Evolutionary conservation across 495 filamentous ascomycete genomes (phyloP).

Genomic region (Pseudoneurospora amorphoporcata): DNA sequence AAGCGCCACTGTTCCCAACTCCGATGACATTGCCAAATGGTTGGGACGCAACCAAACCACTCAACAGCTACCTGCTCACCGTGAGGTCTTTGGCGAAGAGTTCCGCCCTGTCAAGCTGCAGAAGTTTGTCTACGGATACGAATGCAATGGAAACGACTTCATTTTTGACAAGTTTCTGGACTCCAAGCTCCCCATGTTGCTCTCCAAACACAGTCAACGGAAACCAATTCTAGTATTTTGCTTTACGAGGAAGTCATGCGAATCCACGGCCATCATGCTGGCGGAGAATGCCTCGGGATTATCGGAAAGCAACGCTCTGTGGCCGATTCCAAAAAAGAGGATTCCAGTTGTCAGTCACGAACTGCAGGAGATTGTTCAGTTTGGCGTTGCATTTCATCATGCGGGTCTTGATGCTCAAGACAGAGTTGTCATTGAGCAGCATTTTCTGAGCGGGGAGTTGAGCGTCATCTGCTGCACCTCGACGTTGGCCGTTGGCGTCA

Average conservation of each 20-base stretch:
- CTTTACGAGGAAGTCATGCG: conserved; percentile 69
- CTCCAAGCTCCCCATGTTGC: conserved; percentile 62
- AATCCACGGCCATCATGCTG: conserved; percentile 63
- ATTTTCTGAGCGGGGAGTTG: conserved; percentile 65
- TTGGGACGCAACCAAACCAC: conserved; percentile 66
- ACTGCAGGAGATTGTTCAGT: conserved; percentile 49
- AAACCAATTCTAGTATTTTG: conserved; percentile 96
- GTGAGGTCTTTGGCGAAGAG: conserved; percentile 82
- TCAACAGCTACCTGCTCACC: conserved; percentile 55
- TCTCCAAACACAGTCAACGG: conserved; percentile 59
- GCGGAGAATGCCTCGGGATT: conserved; percentile 54
- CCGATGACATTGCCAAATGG: conserved; percentile 82
- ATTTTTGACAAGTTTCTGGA: conserved; percentile 74
- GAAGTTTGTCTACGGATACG: conserved; percentile 73
- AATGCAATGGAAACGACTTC: conserved; percentile 64
- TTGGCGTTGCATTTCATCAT: conserved; percentile 90
- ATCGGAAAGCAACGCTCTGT: conserved; percentile 46
- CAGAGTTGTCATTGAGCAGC: conserved; percentile 57
- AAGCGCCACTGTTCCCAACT: conserved; percentile 91
- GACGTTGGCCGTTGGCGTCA: conserved; percentile 87
- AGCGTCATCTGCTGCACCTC: conserved; percentile 92
- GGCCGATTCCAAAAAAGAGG: conserved; percentile 51
- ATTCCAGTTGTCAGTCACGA: conserved; percentile 50
- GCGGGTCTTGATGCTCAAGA: conserved; percentile 70
- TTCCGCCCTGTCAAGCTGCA: conserved; percentile 82